Evolutionary conservation across 2,329 filamentous ascomycete species (phyloP).

Genomic region (Calonectria hawksworthii): DNA sequence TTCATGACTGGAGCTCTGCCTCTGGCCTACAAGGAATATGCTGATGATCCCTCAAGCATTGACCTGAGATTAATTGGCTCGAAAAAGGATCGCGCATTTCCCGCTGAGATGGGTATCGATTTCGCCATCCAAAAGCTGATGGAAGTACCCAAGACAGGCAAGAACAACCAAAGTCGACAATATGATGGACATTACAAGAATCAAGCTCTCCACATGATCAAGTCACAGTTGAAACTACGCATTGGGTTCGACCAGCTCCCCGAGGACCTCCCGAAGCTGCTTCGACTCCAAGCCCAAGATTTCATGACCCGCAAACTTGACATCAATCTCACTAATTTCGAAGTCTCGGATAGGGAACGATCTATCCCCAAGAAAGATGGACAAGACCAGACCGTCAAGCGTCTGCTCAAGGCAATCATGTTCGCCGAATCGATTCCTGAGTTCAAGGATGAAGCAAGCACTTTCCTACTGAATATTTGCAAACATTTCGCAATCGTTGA

Average conservation of each 20-base stretch:
- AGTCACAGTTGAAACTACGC: constrained; percentile 89
- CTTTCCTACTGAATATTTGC: constrained; percentile 85
- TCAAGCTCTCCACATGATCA: constrained; percentile 90
- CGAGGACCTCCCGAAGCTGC: constrained; percentile 86
- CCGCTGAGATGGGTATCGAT: constrained; percentile 87
- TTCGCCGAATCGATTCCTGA: constrained; percentile 87
- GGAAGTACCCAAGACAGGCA: constrained; percentile 78
- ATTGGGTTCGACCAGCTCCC: constrained; percentile 90
- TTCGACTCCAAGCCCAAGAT: constrained; percentile 92
- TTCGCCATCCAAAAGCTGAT: constrained; percentile 89
- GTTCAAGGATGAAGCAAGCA: constrained; percentile 80
- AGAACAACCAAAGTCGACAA: constrained; percentile 69
- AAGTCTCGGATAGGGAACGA: constrained; percentile 81
- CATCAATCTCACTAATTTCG: constrained; percentile 78
- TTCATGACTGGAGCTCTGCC: constrained; percentile 92
- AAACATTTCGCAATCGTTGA: constrained; percentile 93
- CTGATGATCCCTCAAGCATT: constrained; percentile 89
- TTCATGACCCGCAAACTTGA: constrained; percentile 80
- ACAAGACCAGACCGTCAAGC: constrained; percentile 86
- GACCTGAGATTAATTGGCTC: constrained; percentile 92
- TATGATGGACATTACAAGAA: constrained; percentile 90
- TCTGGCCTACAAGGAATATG: constrained; percentile 86
- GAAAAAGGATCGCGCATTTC: constrained; percentile 89
- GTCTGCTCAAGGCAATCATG: constrained; percentile 89
- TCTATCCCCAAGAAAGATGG: constrained; percentile 89